These are phyloP conservation scores for Rosa multiflora DNA, from an alignment of 306 rosid species.

Conservation along the genomic window DNA sequence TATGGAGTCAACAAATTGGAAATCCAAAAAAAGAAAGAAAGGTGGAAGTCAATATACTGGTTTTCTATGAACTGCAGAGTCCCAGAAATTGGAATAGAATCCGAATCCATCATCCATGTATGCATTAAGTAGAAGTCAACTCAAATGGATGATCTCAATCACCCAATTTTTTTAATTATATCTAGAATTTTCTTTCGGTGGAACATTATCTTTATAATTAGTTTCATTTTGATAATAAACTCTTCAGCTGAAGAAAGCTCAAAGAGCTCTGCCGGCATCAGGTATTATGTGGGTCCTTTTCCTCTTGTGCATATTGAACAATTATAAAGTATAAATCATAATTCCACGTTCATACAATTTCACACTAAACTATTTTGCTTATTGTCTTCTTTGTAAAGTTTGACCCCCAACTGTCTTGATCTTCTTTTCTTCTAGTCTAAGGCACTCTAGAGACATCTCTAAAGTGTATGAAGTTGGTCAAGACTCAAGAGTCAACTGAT, in stretches of 20 bases:
- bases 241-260: background rate
- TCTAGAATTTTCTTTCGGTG: background rate
- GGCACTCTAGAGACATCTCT: background rate
- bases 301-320: background rate
- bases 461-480: constrained; percentile 11
- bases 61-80: background rate
- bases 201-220: background rate
- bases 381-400: constrained; percentile 2
- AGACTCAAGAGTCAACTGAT: too few species aligned
- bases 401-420: constrained; percentile 17
- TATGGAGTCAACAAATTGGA: background rate
- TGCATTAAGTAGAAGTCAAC: constrained; percentile 2
- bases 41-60: background rate
- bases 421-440: constrained; percentile 2
- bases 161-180: background rate
- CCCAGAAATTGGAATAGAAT: background rate
- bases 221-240: background rate
- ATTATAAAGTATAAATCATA: background rate
- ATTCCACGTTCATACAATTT: background rate
- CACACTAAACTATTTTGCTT: background rate
- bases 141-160: background rate
- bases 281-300: constrained; percentile 5
- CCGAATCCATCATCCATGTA: background rate
- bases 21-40: background rate
- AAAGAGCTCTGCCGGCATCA: constrained; percentile 16